A percentile compares a stretch with the other conserved stretches of the same genome.
These are phyloP conservation scores for Posidonia oceanica DNA, from an alignment of 116 monocot genomes.

Conservation along the genomic window DNA sequence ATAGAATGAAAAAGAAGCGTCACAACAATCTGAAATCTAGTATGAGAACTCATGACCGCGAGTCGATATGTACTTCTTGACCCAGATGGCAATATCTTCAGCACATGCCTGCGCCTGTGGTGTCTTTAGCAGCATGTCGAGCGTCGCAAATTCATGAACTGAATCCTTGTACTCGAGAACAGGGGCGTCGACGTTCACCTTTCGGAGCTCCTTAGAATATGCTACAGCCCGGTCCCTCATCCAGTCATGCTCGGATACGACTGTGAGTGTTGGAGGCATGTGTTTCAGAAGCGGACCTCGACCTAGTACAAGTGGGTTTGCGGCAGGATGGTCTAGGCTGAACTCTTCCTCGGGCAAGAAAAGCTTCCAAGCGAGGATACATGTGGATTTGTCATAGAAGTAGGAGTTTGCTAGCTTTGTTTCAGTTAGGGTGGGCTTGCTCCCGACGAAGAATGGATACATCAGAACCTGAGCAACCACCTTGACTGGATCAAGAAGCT, in stretches of 20 bases:
- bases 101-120: slow-evolving; percentile 89
- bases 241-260: slow-evolving; percentile 91
- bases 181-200: slow-evolving; percentile 83
- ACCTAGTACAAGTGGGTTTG: slow-evolving; percentile 64
- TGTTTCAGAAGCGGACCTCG: slow-evolving; percentile 60
- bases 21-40: slow-evolving; percentile 17
- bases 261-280: slow-evolving; percentile 89
- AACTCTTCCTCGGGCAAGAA: slow-evolving; percentile 76
- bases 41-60: slow-evolving; percentile 92
- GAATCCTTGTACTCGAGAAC: slow-evolving; percentile 92
- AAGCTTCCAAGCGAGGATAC: slow-evolving; percentile 78
- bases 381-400: slow-evolving; percentile 80
- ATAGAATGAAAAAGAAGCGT: too few species aligned
- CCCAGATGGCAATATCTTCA: slow-evolving; percentile 93
- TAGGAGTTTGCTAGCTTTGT: slow-evolving; percentile 89
- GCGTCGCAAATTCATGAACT: slow-evolving; percentile 85
- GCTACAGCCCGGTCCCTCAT: slow-evolving; percentile 95
- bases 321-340: slow-evolving; percentile 76
- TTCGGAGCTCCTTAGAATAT: slow-evolving; percentile 80
- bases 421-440: slow-evolving; percentile 73
- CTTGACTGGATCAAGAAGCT: slow-evolving; percentile 62
- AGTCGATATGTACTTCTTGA: slow-evolving; percentile 80
- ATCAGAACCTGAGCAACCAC: slow-evolving; percentile 91
- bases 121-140: slow-evolving; percentile 69
- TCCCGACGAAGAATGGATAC: slow-evolving; percentile 93